Percentiles rank a stretch among this genome's conserved stretches.
Conservation (phyloP, 768 basidiomycete genomes). For the Hortiboletus campestris region DNA sequence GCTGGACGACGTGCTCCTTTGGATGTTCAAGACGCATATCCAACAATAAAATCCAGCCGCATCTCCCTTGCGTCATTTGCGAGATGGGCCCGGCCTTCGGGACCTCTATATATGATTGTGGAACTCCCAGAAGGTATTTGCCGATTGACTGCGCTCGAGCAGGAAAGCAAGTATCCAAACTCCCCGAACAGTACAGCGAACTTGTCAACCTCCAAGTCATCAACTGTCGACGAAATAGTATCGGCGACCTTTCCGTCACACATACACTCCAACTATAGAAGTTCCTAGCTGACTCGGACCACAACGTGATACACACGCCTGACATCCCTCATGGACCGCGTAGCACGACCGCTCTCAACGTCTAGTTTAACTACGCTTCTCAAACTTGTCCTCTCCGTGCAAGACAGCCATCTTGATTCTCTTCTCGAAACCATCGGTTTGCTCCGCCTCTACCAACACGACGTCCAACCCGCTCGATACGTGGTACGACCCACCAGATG, state of each 20-base stretch:
- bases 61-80: conserved; percentile 72
- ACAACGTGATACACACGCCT: conserved; percentile 79
- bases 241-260: conserved; percentile 70
- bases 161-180: conserved; percentile 75
- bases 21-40: conserved; percentile 73
- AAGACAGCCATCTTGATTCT: conserved; percentile 79
- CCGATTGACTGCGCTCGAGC: conserved; percentile 61
- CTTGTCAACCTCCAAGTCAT: conserved; percentile 65
- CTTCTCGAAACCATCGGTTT: conserved; percentile 76
- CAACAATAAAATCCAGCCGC: conserved; percentile 89
- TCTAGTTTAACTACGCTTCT: conserved; percentile 82
- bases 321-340: conserved; percentile 72
- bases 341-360: conserved; percentile 59
- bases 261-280: conserved; percentile 64
- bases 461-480: conserved; percentile 81
- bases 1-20: no score
- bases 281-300: conserved; percentile 78
- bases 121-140: conserved; percentile 82
- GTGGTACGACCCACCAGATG: conserved; percentile 64
- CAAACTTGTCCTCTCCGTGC: conserved; percentile 50
- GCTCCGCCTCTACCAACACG: conserved; percentile 71
- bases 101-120: conserved; percentile 83
- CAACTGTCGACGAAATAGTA: conserved; percentile 84
- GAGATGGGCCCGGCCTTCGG: conserved; percentile 68
- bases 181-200: conserved; percentile 59